A percentile compares a stretch with the other conserved stretches of the same genome.
Conservation (phyloP, 2,329 filamentous ascomycete genomes). For the Leptographium radiaticola region DNA sequence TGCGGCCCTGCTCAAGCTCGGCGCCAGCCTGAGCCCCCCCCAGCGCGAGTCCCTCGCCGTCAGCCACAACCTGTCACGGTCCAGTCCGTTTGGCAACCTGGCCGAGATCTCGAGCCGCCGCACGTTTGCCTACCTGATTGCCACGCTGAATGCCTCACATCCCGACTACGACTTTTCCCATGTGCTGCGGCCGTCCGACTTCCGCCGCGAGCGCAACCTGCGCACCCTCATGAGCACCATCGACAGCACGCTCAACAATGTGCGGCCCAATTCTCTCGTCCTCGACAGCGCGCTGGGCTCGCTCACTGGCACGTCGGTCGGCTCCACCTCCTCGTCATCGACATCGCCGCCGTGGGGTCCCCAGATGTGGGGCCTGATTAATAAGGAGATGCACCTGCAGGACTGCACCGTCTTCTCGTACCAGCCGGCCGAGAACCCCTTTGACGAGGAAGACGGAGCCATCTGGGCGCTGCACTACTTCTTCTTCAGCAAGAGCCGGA, state of each 20-base stretch:
- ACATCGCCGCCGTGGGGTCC: constrained; percentile 65
- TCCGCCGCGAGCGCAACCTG: constrained; percentile 70
- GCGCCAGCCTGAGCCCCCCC: constrained; percentile 76
- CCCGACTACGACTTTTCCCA: constrained; percentile 96
- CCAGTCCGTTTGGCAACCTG: constrained; percentile 83
- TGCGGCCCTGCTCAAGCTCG: constrained; percentile 73
- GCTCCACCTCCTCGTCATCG: constrained; percentile 18
- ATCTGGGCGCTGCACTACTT: constrained; percentile 97
- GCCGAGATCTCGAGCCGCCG: constrained; percentile 79
- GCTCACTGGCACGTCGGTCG: constrained; percentile 28
- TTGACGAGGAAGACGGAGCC: constrained; percentile 80
- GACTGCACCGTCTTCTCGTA: constrained; percentile 87
- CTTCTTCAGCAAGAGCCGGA: constrained; percentile 88
- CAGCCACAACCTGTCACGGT: constrained; percentile 63
- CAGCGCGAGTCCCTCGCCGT: constrained; percentile 57
- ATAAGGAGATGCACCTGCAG: constrained; percentile 86
- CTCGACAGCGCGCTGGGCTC: constrained; percentile 27
- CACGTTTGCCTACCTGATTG: constrained; percentile 92
- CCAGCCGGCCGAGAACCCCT: constrained; percentile 77
- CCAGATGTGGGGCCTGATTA: constrained; percentile 81
- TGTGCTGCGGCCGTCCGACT: constrained; percentile 77
- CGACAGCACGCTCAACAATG: constrained; percentile 75
- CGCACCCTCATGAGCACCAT: constrained; percentile 75
- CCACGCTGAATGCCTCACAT: constrained; percentile 90
- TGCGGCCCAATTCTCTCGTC: constrained; percentile 49